Conservation (phyloP, 1,284 basidiomycete species). For the Cutaneotrichosporon sp. region DNA sequence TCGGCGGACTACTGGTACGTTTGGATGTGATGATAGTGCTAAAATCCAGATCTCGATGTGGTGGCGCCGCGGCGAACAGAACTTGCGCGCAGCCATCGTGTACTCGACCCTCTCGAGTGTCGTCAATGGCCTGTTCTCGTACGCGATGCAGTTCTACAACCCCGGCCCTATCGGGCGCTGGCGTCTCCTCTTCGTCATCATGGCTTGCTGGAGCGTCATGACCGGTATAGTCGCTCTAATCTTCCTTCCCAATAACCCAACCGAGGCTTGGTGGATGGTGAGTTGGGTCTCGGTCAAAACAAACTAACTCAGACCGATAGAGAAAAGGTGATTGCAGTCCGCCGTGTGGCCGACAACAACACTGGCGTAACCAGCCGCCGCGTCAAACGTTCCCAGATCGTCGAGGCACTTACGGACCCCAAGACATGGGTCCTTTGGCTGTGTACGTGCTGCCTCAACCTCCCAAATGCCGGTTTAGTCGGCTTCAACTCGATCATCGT, state of each 20-base stretch:
- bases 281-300: not conserved
- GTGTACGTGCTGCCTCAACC: conserved; percentile 24
- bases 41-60: conserved; percentile 31
- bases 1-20: conserved; percentile 2
- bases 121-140: conserved; percentile 30
- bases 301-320: conserved; percentile 17
- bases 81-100: conserved; percentile 27
- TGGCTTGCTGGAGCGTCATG: conserved; percentile 6
- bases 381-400: conserved; percentile 20
- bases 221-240: conserved; percentile 11
- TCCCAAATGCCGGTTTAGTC: conserved; percentile 23
- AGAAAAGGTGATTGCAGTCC: conserved; percentile 26
- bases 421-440: conserved; percentile 25
- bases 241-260: conserved; percentile 24
- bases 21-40: not conserved
- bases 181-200: conserved; percentile 23
- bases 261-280: conserved; percentile 32
- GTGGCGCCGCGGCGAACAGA: conserved; percentile 31
- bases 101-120: conserved; percentile 32
- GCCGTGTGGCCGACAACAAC: conserved; percentile 21
- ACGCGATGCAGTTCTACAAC: conserved; percentile 24
- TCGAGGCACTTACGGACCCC: conserved; percentile 27
- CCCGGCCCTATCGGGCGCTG: conserved; percentile 18
- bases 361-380: conserved; percentile 30
- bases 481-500: conserved; percentile 34